Evolutionary conservation across 805 yeast genomes (phyloP), one percentile per base, ranked within the genome.

Genomic region (Candida wancherniae): DNA sequence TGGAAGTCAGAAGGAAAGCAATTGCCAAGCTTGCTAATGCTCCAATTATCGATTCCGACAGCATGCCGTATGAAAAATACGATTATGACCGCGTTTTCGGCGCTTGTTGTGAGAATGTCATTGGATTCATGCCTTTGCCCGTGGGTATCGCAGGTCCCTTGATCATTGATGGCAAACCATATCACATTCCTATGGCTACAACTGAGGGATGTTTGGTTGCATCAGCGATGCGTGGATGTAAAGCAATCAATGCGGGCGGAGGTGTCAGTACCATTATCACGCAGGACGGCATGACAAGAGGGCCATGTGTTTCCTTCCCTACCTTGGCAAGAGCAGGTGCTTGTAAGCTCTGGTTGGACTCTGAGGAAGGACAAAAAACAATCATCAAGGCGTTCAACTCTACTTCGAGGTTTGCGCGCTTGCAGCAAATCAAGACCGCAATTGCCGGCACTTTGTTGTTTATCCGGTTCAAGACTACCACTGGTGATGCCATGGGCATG

Each of bases 401-500:
- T 5, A 92, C 99, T 12, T 88, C 97, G 11, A 75, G 99, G 63
- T 92, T 92, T 64, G 99, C 99, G 11, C 78, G 96, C 53, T 73
- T 92, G 51, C 95, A 84, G 59, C 83, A 83, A 47, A 69, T 90
- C 44, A 84, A 86, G 58, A 86, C 97, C 11, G 94, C 97, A 3
- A 68, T 90, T 58, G 98, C 99, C 11, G 98, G 99, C 18, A 82
- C 82, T 28, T 69, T 83, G 47, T 69, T 92, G 48, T 92, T 75
- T 51, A 81, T 92, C 48, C 78, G 99, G 53, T 92, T 92, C 69
- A 78, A 88, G 57, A 94, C 99, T n/a, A 87, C 95, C 22, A 92
- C 99, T 12, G 99, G 99, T 60, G 99, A 92, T 67, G 99, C 99
- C 12, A 92, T 92, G 99, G 99, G 99, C 44, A 92, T 92, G 99